Percentiles rank a stretch among this genome's conserved stretches.
Conservation (phyloP, 2,329 filamentous ascomycete species). For the Phialophora verrucosa region DNA sequence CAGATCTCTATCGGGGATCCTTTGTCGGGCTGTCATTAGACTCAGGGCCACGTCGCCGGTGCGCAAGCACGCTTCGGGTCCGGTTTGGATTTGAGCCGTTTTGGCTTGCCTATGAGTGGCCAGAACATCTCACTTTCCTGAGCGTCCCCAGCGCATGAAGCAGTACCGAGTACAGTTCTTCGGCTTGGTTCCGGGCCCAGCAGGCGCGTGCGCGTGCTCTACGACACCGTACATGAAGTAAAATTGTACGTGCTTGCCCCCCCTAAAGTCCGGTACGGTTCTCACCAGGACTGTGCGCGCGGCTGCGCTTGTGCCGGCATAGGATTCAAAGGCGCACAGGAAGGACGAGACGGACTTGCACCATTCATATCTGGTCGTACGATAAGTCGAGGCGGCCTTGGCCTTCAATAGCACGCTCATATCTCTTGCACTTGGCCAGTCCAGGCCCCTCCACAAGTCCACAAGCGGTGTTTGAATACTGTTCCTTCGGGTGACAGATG, state of each 20-base stretch:
- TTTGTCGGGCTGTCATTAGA: neutral
- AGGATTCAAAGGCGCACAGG: neutral
- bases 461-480: neutral
- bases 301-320: neutral
- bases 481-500: neutral
- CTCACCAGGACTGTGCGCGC: neutral
- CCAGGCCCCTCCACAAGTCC: neutral
- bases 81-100: neutral
- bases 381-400: neutral
- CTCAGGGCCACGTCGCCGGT: neutral
- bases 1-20: neutral
- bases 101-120: neutral
- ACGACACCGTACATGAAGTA: neutral
- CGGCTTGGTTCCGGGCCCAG: neutral
- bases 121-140: neutral
- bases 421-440: neutral
- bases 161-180: neutral
- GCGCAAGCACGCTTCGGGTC: neutral
- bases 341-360: neutral
- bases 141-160: neutral
- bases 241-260: neutral
- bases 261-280: neutral
- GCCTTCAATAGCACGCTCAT: constrained; percentile 3
- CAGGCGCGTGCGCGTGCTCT: neutral
- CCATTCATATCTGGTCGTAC: neutral